These are phyloP conservation scores for Macroventuria anomochaeta DNA, from an alignment of 2,329 filamentous ascomycete species.

Conservation along the genomic window DNA sequence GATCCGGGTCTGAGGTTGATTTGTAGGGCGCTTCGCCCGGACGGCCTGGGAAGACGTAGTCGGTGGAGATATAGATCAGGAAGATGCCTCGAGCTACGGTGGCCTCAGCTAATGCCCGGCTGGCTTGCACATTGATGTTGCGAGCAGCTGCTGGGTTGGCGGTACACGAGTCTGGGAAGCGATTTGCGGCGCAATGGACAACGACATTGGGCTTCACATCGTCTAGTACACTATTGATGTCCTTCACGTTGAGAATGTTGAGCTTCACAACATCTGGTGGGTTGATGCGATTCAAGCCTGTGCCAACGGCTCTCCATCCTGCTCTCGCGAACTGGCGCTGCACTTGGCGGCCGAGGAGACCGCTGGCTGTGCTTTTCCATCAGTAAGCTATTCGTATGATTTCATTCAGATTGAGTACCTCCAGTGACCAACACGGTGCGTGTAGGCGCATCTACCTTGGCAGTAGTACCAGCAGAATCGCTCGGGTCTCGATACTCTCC, in stretches of 20 bases:
- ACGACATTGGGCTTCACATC: constrained; percentile 72
- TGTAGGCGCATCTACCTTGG: constrained; percentile 34
- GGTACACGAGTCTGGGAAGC: constrained; percentile 86
- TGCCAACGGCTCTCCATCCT: constrained; percentile 61
- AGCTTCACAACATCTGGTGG: constrained; percentile 68
- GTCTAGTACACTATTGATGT: constrained; percentile 57
- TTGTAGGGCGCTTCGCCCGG: constrained; percentile 86
- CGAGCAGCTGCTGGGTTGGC: constrained; percentile 77
- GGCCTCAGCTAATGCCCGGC: constrained; percentile 68
- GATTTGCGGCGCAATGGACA: constrained; percentile 89
- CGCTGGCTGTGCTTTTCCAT: constrained; percentile 61
- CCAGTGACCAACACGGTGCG: constrained; percentile 78
- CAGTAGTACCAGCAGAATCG: constrained; percentile 9
- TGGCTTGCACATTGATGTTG: constrained; percentile 76
- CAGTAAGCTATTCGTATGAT: no score
- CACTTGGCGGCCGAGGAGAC: constrained; percentile 81
- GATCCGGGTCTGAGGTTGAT: constrained; percentile 65
- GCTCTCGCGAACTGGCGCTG: constrained; percentile 70
- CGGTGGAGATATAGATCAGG: constrained; percentile 80
- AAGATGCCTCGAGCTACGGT: constrained; percentile 67
- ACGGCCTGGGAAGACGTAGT: constrained; percentile 78
- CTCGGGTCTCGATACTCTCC: constrained; percentile 16
- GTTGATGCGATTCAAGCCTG: constrained; percentile 72
- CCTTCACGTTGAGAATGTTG: constrained; percentile 55
- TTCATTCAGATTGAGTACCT: constrained; percentile 46